Base-by-base conservation (phyloP, 2,329 filamentous ascomycete genomes). In the Cordyceps javanica region DNA sequence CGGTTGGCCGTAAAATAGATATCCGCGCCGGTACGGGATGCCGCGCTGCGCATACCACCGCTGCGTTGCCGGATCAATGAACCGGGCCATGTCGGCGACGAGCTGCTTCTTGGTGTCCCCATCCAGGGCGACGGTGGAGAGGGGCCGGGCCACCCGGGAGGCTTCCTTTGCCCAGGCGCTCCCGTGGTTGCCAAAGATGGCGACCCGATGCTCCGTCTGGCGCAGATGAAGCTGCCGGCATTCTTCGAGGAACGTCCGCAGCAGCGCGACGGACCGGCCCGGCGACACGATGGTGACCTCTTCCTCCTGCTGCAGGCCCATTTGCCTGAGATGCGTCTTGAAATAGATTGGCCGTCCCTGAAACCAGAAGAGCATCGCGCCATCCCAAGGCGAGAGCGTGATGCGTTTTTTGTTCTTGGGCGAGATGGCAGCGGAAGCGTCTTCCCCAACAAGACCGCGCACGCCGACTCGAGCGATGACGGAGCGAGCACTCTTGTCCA, bases 1-100 rank as follows among this genome's bases (percentile, higher is more conserved):
- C 0, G 82, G 82, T 0, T 83, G 83, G 0, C 85, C 85, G 59
- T 87, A 78, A 55, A 88, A 83, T 0, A 88, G 75, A 63, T 87
- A 88, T 0, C 85, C 85, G 28, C 69, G 58, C 13, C 69, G 64
- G 39, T 72, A 72, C 0, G 69, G 70, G 67, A 72, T 71, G 42
- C 60, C 36, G 38, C 68, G 42, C 25, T 44, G 5, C 6, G 57
- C 34, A 28, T 55, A 59, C 57, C 34, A 59, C 26, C 13, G 23
- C 38, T 25, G 13, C 25, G 50, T 41, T 8, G 30, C 25, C 21
- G 41, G 57, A 28, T 58, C 23, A 1, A 58, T 10, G 38, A 42
- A 58, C n/a, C 39, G 32, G 10, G 21, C 28, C 26, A 58, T 30
- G 46, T 58, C 45, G n/a, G 26, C 28, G 5, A 58, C 25, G 4